phyloP scores from a whole-genome alignment of 2,329 filamentous ascomycete species.

The Dissoconium aciculare region DNA sequence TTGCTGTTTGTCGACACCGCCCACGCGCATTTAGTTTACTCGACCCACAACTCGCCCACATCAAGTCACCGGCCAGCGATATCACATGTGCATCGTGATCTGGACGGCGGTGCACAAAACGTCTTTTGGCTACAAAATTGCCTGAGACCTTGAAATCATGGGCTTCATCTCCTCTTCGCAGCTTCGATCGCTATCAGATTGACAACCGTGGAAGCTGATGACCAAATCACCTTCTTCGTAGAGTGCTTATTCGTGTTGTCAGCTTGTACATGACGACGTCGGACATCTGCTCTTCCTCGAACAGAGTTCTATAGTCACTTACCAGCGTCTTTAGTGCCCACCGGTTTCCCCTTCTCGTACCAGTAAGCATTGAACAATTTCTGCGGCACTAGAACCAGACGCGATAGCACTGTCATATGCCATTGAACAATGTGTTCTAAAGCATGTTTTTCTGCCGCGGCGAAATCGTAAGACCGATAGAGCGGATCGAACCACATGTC shows the following conservation, averaged over 20 bases:
- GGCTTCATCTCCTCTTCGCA: slow-evolving; percentile 54
- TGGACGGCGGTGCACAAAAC: no score
- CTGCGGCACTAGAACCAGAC: slow-evolving; percentile 80
- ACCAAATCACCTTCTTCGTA: slow-evolving; percentile 79
- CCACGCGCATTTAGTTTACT: no score
- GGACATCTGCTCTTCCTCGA: no score
- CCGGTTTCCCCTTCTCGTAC: slow-evolving; percentile 23
- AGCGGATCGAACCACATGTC: slow-evolving; percentile 95
- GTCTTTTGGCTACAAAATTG: no score
- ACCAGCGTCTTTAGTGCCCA: slow-evolving; percentile 15
- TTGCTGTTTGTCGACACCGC: no score
- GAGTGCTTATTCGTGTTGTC: no score
- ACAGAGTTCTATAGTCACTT: slow-evolving; percentile 4
- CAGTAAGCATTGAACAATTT: slow-evolving; percentile 68
- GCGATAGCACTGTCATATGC: slow-evolving; percentile 90
- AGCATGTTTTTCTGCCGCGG: slow-evolving; percentile 83
- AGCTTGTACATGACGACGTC: no score
- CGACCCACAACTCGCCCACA: no score
- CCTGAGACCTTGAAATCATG: no score
- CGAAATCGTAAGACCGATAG: slow-evolving; percentile 89
- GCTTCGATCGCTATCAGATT: slow-evolving; percentile 36
- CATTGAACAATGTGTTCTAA: slow-evolving; percentile 56
- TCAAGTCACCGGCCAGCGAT: no score
- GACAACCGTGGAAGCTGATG: slow-evolving; percentile 63
- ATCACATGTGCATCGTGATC: no score